phyloP scores from a whole-genome alignment of 2,329 filamentous ascomycete genomes.

The Cladosporium sp. region DNA sequence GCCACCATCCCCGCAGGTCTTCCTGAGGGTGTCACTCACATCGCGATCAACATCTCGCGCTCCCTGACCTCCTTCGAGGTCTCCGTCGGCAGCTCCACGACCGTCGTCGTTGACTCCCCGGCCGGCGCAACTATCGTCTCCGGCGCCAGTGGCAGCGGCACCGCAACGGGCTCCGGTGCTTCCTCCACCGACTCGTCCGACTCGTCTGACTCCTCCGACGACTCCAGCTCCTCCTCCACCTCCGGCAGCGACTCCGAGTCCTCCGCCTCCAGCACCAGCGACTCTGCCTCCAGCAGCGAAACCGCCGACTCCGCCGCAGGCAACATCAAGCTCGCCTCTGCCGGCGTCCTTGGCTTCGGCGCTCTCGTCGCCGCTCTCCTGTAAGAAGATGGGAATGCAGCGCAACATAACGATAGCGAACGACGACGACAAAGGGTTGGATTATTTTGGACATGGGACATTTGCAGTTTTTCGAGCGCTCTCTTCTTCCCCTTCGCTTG shows the following conservation, averaged over 20 bases:
- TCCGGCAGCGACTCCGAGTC: constrained; percentile 8
- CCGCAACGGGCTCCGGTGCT: constrained; percentile 13
- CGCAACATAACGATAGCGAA: constrained; percentile 11
- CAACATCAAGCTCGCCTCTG: constrained; percentile 28
- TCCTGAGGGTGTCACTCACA: constrained; percentile 27
- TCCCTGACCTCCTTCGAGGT: constrained; percentile 27
- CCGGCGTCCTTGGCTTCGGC: constrained; percentile 31
- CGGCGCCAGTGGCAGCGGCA: constrained; percentile 9
- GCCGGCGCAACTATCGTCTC: constrained; percentile 18
- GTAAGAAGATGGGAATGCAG: constrained; percentile 18
- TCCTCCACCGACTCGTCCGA: constrained; percentile 14
- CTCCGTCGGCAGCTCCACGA: constrained; percentile 28
- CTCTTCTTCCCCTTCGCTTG: constrained; percentile 5
- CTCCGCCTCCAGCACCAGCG: constrained; percentile 20
- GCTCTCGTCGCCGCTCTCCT: constrained; percentile 33
- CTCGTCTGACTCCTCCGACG: constrained; percentile 13
- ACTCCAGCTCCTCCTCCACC: constrained; percentile 12
- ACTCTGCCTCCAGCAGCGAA: constrained; percentile 11
- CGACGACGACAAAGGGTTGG: constrained; percentile 4
- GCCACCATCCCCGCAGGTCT: constrained; percentile 40
- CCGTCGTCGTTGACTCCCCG: constrained; percentile 23
- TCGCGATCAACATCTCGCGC: constrained; percentile 25
- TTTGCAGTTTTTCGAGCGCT: constrained; percentile 10
- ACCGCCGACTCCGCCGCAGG: constrained; percentile 20
- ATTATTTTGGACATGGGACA: not conserved